Base-by-base conservation (phyloP, 2,329 filamentous ascomycete genomes). In the Neopestalotiopsis rosae region DNA sequence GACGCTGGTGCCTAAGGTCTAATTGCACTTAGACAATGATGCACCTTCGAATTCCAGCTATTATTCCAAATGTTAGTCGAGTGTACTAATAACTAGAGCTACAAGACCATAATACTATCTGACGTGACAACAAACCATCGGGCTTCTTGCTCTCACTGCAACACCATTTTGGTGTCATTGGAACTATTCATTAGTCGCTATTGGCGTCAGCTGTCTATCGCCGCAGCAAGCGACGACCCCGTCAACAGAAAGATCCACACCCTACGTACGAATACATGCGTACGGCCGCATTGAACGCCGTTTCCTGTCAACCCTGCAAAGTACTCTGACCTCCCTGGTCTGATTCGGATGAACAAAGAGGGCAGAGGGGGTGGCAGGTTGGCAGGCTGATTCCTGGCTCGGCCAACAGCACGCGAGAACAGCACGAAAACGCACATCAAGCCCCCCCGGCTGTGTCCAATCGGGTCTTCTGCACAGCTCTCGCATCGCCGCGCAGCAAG, bases 371-470 rank as follows among this genome's bases (percentile, higher is more conserved):
- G 24, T 12, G 20, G 38, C 61, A 40, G 34, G 20, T 14, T 17
- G 45, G 45, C 45, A 52, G 45, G 17, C n/a, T 52, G 45, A 52
- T 52, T 52, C 61, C 63, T 34, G 34, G 28, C 30, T 13, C 32
- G 42, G 45, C 52, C 52, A 28, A 56, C 49, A 56, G 42, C 32
- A 58, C 49, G 49, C 49, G 63, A 58, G 63, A 56, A 58, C 49
- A 66, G 63, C 45, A 66, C 63, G 45, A 66, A 66, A 66, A 66
- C 63, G 63, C 63, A 56, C 63, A 45, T 66, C 24, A 40, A 38
- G n/a, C 24, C 28, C 28, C 63, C 32, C 45, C 20, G 45, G 45
- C 45, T 28, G 45, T 30, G 32, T 34, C 63, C 63, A 66, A 66
- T 66, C 63, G 63, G 63, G 63, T 66, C 42, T 45, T 32, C 49